phyloP scores from a whole-genome alignment of 352 stramenopile species.

The Saprolegnia diclina region DNA sequence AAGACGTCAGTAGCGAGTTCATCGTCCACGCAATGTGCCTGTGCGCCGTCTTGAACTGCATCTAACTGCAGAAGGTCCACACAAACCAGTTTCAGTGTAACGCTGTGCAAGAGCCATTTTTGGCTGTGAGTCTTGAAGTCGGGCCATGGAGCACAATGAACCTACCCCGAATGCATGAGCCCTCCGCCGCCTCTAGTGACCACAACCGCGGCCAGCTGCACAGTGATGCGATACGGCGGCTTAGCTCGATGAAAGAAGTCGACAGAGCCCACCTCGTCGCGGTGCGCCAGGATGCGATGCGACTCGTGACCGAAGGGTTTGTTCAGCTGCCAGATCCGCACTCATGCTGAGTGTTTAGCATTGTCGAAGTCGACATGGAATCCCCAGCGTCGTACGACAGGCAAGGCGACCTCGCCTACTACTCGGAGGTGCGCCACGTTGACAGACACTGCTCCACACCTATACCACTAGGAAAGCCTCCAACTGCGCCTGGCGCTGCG shows the following conservation, averaged over 20 bases:
- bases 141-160: too few species aligned
- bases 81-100: too few species aligned
- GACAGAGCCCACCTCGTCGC: not conserved
- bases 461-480: slow-evolving; percentile 4
- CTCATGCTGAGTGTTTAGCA: not conserved
- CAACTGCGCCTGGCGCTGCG: slow-evolving; percentile 1
- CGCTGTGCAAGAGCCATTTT: too few species aligned
- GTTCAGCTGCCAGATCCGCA: not conserved
- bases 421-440: slow-evolving; percentile 12
- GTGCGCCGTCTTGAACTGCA: too few species aligned
- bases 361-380: slow-evolving; percentile 16
- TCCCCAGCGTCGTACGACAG: slow-evolving; percentile 15
- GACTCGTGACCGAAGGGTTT: slow-evolving; percentile 24
- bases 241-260: slow-evolving; percentile 15
- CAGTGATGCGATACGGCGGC: not conserved
- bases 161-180: too few species aligned
- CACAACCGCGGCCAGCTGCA: too few species aligned
- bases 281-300: slow-evolving; percentile 3
- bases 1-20: too few species aligned
- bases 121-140: too few species aligned
- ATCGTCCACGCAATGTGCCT: too few species aligned
- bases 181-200: too few species aligned
- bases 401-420: slow-evolving; percentile 23
- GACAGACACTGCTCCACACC: not conserved
- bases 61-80: too few species aligned